phyloP scores from a whole-genome alignment of 192 early-diverging fungal species.

The Coemansia reversa region DNA sequence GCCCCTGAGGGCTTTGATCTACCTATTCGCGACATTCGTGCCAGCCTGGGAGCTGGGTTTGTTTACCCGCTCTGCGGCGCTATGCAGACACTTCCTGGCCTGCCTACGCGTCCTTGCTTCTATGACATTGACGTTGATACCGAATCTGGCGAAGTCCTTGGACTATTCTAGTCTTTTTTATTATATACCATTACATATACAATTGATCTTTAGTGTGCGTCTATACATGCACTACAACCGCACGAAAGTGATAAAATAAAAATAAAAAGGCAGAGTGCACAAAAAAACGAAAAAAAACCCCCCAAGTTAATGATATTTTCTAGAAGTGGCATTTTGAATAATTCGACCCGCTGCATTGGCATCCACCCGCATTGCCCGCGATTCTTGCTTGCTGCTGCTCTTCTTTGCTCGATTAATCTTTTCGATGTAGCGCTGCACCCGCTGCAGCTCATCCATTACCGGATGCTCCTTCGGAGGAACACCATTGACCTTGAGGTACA shows the following conservation, averaged over 20 bases:
- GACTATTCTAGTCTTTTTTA: constrained; percentile 74
- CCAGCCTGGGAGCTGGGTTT: constrained; percentile 95
- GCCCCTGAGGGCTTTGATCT: constrained; percentile 90
- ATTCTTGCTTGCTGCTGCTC: constrained; percentile 14
- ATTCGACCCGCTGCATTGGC: constrained; percentile 56
- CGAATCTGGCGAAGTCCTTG: constrained; percentile 79
- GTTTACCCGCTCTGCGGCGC: constrained; percentile 92
- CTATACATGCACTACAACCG: not conserved
- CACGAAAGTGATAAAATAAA: not conserved
- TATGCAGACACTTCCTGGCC: constrained; percentile 98
- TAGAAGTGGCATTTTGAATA: constrained; percentile 46
- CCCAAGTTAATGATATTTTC: not conserved
- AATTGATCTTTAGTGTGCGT: not conserved
- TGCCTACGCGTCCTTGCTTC: constrained; percentile 94
- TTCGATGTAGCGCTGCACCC: constrained; percentile 40
- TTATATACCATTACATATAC: constrained; percentile 2
- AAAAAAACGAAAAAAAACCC: too few species aligned
- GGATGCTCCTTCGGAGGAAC: constrained; percentile 56
- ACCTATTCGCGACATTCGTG: constrained; percentile 93
- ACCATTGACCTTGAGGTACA: constrained; percentile 59
- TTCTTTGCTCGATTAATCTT: constrained; percentile 56
- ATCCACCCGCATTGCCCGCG: constrained; percentile 47
- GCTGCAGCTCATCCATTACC: constrained; percentile 59
- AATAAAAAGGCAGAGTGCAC: not conserved
- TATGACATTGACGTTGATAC: constrained; percentile 92